Evolutionary conservation across 148 eudicot species (phyloP).

Genomic region (Rhododendron griersonianum): DNA sequence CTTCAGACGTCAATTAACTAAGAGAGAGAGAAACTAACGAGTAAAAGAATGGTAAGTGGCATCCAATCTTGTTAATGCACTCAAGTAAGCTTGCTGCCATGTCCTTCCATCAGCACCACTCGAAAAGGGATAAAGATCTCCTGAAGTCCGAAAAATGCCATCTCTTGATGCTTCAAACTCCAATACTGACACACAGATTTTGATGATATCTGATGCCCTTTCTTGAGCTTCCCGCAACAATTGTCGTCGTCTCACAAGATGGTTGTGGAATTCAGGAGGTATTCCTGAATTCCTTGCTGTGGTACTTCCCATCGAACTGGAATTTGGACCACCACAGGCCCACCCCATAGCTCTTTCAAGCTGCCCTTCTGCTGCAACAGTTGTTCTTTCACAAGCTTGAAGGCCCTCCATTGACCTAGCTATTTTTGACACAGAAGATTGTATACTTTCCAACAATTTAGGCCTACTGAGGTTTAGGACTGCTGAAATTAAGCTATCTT

Average conservation of each 20-base stretch:
- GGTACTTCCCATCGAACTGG: slow-evolving; percentile 41
- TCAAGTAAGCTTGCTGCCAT: slow-evolving; percentile 85
- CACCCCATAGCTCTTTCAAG: slow-evolving; percentile 98
- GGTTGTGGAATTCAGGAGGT: slow-evolving; percentile 89
- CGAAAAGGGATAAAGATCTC: slow-evolving; percentile 48
- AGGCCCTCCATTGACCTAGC: slow-evolving; percentile 67
- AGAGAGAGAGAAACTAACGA: slow-evolving; percentile 44
- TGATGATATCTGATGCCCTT: slow-evolving; percentile 67
- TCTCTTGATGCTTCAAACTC: slow-evolving; percentile 98
- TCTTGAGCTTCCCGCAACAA: slow-evolving; percentile 66
- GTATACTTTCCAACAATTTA: slow-evolving; percentile 64
- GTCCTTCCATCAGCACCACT: slow-evolving; percentile 61
- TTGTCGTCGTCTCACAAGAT: slow-evolving; percentile 65
- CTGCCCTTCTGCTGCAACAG: slow-evolving; percentile 85
- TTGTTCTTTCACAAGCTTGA: slow-evolving; percentile 78
- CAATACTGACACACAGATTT: slow-evolving; percentile 62
- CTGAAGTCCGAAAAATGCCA: slow-evolving; percentile 57
- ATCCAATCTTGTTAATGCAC: slow-evolving; percentile 74
- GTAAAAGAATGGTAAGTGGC: slow-evolving; percentile 69
- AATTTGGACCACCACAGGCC: slow-evolving; percentile 91
- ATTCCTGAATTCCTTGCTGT: slow-evolving; percentile 54
- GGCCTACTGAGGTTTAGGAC: slow-evolving; percentile 67
- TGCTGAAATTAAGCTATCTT: slow-evolving; percentile 56
- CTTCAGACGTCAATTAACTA: background rate
- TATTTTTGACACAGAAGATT: slow-evolving; percentile 63